phyloP scores from a whole-genome alignment of 331 rosid species.

The Quercus phellos region DNA sequence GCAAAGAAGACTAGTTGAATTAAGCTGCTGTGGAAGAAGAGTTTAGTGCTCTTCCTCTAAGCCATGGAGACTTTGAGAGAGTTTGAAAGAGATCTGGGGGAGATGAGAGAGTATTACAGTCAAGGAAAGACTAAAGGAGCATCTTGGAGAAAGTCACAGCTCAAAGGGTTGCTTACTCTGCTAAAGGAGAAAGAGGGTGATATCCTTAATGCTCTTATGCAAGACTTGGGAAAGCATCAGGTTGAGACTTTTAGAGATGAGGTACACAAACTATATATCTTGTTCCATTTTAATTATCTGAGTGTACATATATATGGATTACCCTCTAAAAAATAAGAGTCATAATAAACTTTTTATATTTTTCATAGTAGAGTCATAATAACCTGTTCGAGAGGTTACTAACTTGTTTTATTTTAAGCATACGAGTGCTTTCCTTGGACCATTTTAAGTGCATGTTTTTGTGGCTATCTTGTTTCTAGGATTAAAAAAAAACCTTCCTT shows the following conservation, averaged over 20 bases:
- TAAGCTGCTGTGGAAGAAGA: neutral
- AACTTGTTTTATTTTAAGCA: too few species aligned
- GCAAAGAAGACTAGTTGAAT: neutral
- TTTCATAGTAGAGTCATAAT: too few species aligned
- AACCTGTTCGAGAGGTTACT: too few species aligned
- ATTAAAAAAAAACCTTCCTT: too few species aligned
- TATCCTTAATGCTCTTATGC: slow-evolving; percentile 47
- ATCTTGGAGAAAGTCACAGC: slow-evolving; percentile 71
- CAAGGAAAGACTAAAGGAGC: slow-evolving; percentile 54
- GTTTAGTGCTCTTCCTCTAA: too few species aligned
- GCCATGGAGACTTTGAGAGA: slow-evolving; percentile 23
- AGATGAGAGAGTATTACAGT: slow-evolving; percentile 37
- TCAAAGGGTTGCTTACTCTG: slow-evolving; percentile 40
- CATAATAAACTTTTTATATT: too few species aligned
- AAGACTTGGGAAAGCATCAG: slow-evolving; percentile 62
- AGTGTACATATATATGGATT: too few species aligned
- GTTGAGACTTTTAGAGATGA: slow-evolving; percentile 75
- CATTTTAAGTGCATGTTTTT: too few species aligned
- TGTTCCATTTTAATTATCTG: too few species aligned
- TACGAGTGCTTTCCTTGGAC: too few species aligned
- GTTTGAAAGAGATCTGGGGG: slow-evolving; percentile 25
- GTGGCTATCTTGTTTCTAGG: too few species aligned
- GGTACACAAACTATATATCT: slow-evolving; percentile 19
- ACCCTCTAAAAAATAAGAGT: too few species aligned
- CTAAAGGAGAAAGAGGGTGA: slow-evolving; percentile 39